These are phyloP conservation scores for Clarireedia paspali DNA, from an alignment of 2,329 filamentous ascomycete genomes.

Conservation along the genomic window DNA sequence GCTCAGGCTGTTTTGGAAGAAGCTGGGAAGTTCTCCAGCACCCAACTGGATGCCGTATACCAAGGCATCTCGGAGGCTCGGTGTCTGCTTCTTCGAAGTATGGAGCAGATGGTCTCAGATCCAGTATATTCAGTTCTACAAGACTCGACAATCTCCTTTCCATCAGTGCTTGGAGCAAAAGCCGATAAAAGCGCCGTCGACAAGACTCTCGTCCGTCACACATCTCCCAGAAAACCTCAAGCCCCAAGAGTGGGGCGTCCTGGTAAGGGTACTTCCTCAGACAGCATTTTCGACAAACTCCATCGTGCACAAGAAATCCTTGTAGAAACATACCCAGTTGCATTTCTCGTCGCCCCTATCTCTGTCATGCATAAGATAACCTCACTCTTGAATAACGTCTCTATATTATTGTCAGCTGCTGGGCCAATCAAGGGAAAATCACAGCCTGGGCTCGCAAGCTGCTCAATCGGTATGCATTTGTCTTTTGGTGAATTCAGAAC, in stretches of 20 bases:
- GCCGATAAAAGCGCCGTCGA: constrained; percentile 8
- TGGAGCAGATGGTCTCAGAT: constrained; percentile 67
- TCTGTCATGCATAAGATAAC: constrained; percentile 54
- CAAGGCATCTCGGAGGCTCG: constrained; percentile 58
- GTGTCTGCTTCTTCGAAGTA: constrained; percentile 59
- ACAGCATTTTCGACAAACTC: constrained; percentile 38
- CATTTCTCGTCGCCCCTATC: constrained; percentile 43
- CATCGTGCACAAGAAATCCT: constrained; percentile 59
- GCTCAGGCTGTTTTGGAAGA: constrained; percentile 49
- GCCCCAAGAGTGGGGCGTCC: constrained; percentile 7
- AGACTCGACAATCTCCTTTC: constrained; percentile 86
- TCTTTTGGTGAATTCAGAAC: background rate
- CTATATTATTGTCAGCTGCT: constrained; percentile 58
- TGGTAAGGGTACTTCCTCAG: constrained; percentile 19
- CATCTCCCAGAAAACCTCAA: constrained; percentile 20
- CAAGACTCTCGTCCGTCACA: constrained; percentile 11
- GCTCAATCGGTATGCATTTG: constrained; percentile 38
- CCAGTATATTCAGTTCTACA: constrained; percentile 84
- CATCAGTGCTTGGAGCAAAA: constrained; percentile 45
- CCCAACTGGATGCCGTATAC: constrained; percentile 35
- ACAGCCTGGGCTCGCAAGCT: constrained; percentile 51
- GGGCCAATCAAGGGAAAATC: constrained; percentile 39
- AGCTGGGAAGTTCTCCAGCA: constrained; percentile 37
- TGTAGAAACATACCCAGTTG: constrained; percentile 48
- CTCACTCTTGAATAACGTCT: constrained; percentile 55